A percentile compares a stretch with the other conserved stretches of the same genome.
Evolutionary conservation across 1,139 yeast species (phyloP).

Genomic region (Yamadazyma mexicana): DNA sequence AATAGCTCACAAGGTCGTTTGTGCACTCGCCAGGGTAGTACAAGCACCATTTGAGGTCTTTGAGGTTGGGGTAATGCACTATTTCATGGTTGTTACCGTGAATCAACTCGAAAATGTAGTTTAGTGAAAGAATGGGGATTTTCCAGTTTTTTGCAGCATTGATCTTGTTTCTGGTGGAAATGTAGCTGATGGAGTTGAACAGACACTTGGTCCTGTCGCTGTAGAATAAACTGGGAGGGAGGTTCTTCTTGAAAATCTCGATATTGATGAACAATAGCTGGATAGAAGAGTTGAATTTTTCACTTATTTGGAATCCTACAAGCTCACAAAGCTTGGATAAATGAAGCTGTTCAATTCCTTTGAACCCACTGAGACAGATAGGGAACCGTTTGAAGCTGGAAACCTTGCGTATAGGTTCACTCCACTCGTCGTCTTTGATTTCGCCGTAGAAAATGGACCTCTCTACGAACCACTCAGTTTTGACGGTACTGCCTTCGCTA

Average conservation of each 20-base stretch:
- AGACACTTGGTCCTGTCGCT: conserved; percentile 38
- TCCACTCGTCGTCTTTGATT: conserved; percentile 69
- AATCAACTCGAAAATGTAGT: conserved; percentile 50
- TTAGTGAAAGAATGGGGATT: conserved; percentile 56
- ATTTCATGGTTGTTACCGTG: conserved; percentile 20
- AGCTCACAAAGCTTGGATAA: conserved; percentile 58
- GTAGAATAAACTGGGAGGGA: conserved; percentile 23
- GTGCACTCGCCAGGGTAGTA: conserved; percentile 18
- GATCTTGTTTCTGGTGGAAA: conserved; percentile 54
- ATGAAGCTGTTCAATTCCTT: conserved; percentile 81
- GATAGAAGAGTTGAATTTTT: conserved; percentile 53
- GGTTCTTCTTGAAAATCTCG: conserved; percentile 39
- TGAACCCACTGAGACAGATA: conserved; percentile 75
- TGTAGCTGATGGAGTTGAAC: conserved; percentile 33
- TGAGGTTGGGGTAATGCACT: conserved; percentile 29
- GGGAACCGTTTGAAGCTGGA: conserved; percentile 30
- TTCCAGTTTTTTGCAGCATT: conserved; percentile 57
- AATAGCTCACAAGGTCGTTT: conserved; percentile 2
- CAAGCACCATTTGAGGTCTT: conserved; percentile 52
- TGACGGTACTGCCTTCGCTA: conserved; percentile 17
- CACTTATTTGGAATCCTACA: conserved; percentile 52
- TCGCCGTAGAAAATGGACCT: conserved; percentile 65
- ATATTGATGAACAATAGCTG: conserved; percentile 68
- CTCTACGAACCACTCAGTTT: conserved; percentile 88
- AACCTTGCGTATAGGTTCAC: conserved; percentile 50